Evolutionary conservation across 306 rosid genomes (phyloP).

Genomic region (Nissolia schottii): DNA sequence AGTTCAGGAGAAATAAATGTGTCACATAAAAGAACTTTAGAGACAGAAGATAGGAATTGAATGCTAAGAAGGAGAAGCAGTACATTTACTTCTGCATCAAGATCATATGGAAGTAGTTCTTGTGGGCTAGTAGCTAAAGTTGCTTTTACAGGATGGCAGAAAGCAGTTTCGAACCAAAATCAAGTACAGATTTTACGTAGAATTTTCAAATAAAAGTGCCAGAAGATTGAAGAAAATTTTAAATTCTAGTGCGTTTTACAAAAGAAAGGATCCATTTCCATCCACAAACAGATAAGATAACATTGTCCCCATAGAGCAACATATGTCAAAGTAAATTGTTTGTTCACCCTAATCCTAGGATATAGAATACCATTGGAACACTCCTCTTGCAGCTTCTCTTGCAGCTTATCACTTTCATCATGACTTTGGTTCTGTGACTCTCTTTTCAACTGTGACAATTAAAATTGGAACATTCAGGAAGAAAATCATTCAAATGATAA

Average conservation of each 20-base stretch:
- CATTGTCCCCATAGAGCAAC: neutral
- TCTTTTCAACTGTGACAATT: constrained; percentile 16
- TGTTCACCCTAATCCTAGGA: too few relatives aligned
- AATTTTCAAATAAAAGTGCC: too few relatives aligned
- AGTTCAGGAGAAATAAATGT: neutral
- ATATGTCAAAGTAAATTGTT: too few relatives aligned
- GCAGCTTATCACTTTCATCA: neutral
- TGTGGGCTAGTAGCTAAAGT: neutral
- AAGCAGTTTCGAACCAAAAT: neutral
- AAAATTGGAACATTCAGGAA: neutral
- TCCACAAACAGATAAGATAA: neutral
- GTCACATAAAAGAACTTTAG: neutral
- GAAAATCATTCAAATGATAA: neutral
- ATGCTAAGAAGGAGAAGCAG: neutral
- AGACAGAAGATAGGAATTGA: neutral
- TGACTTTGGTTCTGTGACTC: neutral
- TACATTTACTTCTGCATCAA: too few relatives aligned
- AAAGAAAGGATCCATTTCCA: neutral
- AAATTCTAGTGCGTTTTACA: too few relatives aligned
- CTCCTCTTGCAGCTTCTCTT: neutral
- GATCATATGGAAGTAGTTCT: neutral
- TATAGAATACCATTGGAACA: constrained; percentile 2
- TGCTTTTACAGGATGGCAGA: neutral
- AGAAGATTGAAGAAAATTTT: too few relatives aligned
- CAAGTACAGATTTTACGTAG: neutral